Evolutionary conservation across 768 basidiomycete species (phyloP), one percentile per base, ranked within the genome.

Genomic region (Amylocystis lapponica): DNA sequence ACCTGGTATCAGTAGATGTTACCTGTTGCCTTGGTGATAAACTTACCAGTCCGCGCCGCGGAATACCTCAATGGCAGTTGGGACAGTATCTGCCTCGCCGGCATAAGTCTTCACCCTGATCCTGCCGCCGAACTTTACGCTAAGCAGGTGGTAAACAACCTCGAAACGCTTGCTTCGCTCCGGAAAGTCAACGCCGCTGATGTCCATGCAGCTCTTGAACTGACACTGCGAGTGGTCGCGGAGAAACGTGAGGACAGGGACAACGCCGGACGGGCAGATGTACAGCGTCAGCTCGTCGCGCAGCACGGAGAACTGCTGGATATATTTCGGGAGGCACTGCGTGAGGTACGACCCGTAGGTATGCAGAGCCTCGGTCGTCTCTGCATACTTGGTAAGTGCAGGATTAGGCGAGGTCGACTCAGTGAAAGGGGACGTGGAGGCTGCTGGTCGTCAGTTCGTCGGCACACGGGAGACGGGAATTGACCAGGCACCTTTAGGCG

Each of bases 81-180:
- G 96, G 2, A 98, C 88, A 27, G 86, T 79, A 54, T 93, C 86
- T 10, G 84, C 83, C 66, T 99, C 96, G 48, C 86, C 86, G 46
- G 92, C 90, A 60, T 94, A 97, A 0, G 96, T 97, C 76, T 99
- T 99, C 51, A 99, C 92, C 45, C 96, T 72, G 59, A 99, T 88
- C 52, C 96, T 74, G 35, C 87, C 86, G 46, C 79, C 83, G 59
- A 86, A 74, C 45, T 68, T 67, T 53, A 91, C 63, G 59, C 89
- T 93, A 48, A 99, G 70, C 45, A 99, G 68, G 68, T 98, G 87
- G 67, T 99, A 99, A 13, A 96, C 93, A 43, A 98, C 81, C 70
- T 98, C 96, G 62, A 98, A 98, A 48, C 96, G 78, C 64, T 92
- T 87, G 55, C 86, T 80, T 52, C 89, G 74, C 62, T 94, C 89